Conservation (phyloP, 768 basidiomycete genomes). For the Boletus sp. region DNA sequence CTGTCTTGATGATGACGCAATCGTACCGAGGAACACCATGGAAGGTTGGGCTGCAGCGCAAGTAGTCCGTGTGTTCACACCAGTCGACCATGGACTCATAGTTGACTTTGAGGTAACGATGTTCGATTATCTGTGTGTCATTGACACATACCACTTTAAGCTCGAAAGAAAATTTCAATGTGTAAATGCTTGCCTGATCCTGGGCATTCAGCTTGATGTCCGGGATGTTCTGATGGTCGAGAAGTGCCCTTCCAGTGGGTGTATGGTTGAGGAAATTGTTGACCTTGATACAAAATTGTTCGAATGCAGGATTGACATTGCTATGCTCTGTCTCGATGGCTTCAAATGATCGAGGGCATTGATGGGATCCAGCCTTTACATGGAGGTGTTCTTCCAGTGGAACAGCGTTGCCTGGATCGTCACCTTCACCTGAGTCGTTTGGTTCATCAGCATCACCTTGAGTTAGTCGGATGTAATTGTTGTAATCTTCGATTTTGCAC, state of each 20-base stretch:
- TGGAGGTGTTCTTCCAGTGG: neutral
- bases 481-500: neutral
- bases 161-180: neutral
- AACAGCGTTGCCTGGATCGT: too few species aligned
- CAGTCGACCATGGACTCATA: constrained; percentile 32
- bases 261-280: neutral
- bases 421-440: neutral
- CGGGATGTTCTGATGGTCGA: neutral
- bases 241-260: neutral
- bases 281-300: neutral
- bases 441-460: neutral
- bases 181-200: neutral
- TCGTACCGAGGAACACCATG: constrained; percentile 5
- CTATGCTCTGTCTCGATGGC: neutral
- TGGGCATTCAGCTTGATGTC: neutral
- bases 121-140: constrained; percentile 5
- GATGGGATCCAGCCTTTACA: neutral
- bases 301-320: neutral
- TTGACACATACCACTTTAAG: neutral
- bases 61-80: constrained; percentile 22
- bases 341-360: neutral
- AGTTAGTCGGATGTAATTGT: neutral
- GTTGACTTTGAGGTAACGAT: constrained; percentile 25
- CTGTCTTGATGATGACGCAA: neutral
- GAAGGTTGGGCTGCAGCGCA: constrained; percentile 27